Base-by-base conservation (phyloP, 805 yeast genomes). In the Cyberlindnera bimundalis region DNA sequence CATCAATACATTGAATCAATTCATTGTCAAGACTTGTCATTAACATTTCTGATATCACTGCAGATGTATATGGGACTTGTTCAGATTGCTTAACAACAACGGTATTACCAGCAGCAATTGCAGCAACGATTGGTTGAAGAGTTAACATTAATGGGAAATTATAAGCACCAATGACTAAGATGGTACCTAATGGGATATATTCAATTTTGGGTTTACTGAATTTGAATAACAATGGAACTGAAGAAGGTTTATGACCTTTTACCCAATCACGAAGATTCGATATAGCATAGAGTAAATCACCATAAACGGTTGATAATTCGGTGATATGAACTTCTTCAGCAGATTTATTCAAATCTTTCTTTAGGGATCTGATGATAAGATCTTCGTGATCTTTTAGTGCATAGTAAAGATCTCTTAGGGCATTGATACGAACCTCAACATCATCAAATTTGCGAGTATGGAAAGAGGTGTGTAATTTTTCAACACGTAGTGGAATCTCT, bases 31-130 rank as follows among this genome's bases (percentile, higher is more conserved):
- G 68, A 12, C 79, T 73, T 4, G 67, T 56, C 24, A 65, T 58
- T 13, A 90, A 61, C 6, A 87, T 54, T 14, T 68, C 66, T n/a
- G 82, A 70, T 27, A 90, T 55, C n/a, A 73, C 68, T 16, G 56
- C 52, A 3, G 88, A 67, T 35, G 81, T 74, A 47, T 73, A 63
- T 0, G 93, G 91, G 2, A 82, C 76, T 40, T 72, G 58, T 60
- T 91, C 97, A 77, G 33, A 62, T 53, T 48, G 66, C 53, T 50
- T 70, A 48, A 42, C 56, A 53, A 45, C 77, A 20, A 85, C 91
- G 13, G 81, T 69, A 60, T 90, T 89, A 11, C 97, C 97, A 16
- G 82, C 85, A 2, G 95, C 87, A 48, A 91, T 65, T 2, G 96
- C 96, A 16, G 87, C 86, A 28, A 79, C 70, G 18, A 89, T 56